Percentiles rank a stretch among this genome's conserved stretches.
Conservation (phyloP, 192 early-diverging fungal species). For the Podila clonocystis region DNA sequence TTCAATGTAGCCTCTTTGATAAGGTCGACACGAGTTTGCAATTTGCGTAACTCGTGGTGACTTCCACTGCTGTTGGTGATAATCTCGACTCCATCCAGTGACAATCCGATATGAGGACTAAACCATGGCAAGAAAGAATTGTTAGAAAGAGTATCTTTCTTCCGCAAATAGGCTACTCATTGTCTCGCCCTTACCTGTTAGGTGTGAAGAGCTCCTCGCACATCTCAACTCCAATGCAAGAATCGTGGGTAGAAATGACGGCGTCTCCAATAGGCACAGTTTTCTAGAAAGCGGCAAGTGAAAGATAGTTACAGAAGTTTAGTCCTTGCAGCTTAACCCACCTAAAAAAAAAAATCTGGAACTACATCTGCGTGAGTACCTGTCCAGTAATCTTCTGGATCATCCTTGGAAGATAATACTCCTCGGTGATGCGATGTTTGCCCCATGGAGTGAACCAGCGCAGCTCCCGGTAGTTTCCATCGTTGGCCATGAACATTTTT, state of each 20-base stretch:
- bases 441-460: conserved; percentile 95
- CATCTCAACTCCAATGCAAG: conserved; percentile 91
- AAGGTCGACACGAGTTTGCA: conserved; percentile 86
- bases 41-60: conserved; percentile 97
- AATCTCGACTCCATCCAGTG: conserved; percentile 96
- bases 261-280: conserved; percentile 92
- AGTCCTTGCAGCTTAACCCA: background rate
- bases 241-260: conserved; percentile 84
- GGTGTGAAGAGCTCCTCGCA: conserved; percentile 99
- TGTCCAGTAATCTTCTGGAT: conserved; percentile 87
- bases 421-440: conserved; percentile 70
- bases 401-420: conserved; percentile 82
- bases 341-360: background rate
- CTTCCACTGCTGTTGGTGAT: conserved; percentile 95
- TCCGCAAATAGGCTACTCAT: background rate
- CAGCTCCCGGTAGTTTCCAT: conserved; percentile 97
- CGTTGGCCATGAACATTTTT: conserved; percentile 96
- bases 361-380: conserved; percentile 5
- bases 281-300: conserved; percentile 30
- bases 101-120: conserved; percentile 94
- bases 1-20: conserved; percentile 91
- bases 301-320: background rate
- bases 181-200: conserved; percentile 60
- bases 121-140: background rate
- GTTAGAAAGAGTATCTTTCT: background rate